Evolutionary conservation across 371 early-diverging fungal species (phyloP).

Genomic region (Sporodiniella umbellata): DNA sequence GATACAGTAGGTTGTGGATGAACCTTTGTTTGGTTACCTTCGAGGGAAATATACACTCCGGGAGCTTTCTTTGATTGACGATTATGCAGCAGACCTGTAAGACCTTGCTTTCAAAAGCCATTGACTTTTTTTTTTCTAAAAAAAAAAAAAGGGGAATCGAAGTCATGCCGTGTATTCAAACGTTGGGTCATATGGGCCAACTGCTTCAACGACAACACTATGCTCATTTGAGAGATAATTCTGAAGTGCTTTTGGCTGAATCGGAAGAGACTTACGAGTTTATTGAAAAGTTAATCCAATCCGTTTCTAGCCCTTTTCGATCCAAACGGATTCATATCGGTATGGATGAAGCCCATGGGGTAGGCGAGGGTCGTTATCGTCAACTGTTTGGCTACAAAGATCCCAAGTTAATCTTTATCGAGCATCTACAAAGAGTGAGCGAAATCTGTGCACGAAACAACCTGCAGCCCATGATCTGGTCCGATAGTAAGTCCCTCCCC

Average conservation of each 20-base stretch:
- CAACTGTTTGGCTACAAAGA: conserved; percentile 76
- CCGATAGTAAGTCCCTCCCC: conserved; percentile 65
- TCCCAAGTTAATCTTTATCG: conserved; percentile 69
- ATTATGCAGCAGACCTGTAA: conserved; percentile 71
- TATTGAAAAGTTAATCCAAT: conserved; percentile 68
- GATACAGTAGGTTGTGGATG: conserved; percentile 56
- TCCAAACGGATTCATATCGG: conserved; percentile 83
- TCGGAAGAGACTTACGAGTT: conserved; percentile 77
- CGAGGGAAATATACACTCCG: conserved; percentile 69
- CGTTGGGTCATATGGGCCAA: conserved; percentile 87
- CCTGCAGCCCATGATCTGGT: conserved; percentile 83
- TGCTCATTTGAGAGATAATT: conserved; percentile 72
- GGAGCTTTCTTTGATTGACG: conserved; percentile 71
- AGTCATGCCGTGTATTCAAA: conserved; percentile 88
- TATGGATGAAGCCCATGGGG: conserved; percentile 86
- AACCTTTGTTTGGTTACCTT: conserved; percentile 85
- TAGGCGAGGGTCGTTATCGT: conserved; percentile 80
- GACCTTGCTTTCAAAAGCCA: background rate
- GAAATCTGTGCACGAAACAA: conserved; percentile 64
- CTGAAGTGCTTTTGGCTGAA: conserved; percentile 70
- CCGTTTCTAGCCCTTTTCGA: conserved; percentile 65
- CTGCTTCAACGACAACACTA: conserved; percentile 87
- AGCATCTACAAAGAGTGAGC: conserved; percentile 71
- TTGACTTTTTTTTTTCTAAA: no score
- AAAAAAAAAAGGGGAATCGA: conserved; percentile 79